A percentile compares a stretch with the other conserved stretches of the same genome.
These are phyloP conservation scores for Fusarium azukiicola DNA, from an alignment of 2,329 filamentous ascomycete species.

Conservation along the genomic window DNA sequence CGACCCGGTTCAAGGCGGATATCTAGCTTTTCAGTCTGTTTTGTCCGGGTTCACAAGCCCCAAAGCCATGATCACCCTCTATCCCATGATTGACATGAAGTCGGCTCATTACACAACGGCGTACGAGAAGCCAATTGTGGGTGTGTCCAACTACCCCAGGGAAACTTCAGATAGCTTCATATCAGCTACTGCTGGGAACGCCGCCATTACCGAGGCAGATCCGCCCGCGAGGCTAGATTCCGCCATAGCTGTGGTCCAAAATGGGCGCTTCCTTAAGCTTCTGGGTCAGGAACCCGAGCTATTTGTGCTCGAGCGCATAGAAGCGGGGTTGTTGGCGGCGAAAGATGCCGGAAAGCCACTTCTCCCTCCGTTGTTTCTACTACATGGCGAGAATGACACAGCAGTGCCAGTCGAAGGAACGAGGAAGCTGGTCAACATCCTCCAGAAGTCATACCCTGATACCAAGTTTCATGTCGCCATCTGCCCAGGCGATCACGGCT, in stretches of 20 bases:
- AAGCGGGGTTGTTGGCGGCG: neutral
- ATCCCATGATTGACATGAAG: slow-evolving; percentile 13
- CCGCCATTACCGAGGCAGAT: neutral
- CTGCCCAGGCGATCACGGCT: neutral
- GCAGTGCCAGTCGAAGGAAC: slow-evolving; percentile 13
- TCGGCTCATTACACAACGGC: neutral
- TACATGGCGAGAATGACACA: neutral
- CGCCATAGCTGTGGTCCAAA: slow-evolving; percentile 10
- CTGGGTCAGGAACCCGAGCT: neutral
- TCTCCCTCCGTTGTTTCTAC: neutral
- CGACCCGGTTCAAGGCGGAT: neutral
- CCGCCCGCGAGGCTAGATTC: neutral
- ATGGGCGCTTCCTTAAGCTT: neutral
- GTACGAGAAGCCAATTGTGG: neutral
- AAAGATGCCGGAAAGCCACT: neutral
- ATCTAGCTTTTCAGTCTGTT: neutral
- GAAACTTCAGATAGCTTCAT: neutral
- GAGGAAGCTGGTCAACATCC: neutral
- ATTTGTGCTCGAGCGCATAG: neutral
- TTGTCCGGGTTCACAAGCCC: neutral
- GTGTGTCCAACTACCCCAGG: neutral
- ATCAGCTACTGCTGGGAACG: neutral
- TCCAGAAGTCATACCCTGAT: neutral
- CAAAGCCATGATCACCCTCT: slow-evolving; percentile 7
- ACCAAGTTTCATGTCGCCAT: neutral